phyloP scores from a whole-genome alignment of 257 asterid genomes.

The Solanum dulcamara region DNA sequence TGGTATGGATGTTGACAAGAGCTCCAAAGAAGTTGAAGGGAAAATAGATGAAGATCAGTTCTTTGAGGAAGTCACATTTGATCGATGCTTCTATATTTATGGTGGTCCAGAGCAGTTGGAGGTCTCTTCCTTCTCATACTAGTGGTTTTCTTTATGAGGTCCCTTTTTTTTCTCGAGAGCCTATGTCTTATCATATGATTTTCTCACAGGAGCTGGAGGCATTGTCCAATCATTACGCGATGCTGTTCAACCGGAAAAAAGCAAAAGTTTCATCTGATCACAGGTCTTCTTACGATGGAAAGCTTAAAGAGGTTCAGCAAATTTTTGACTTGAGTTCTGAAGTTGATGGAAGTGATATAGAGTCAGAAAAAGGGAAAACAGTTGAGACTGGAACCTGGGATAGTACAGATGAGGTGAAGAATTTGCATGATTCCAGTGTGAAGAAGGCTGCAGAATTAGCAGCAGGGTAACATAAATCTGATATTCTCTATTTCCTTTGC shows the following conservation, averaged over 20 bases:
- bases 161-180: background rate
- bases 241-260: conserved; percentile 75
- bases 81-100: conserved; percentile 89
- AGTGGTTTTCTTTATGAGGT: background rate
- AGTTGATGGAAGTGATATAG: conserved; percentile 40
- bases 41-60: conserved; percentile 55
- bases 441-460: conserved; percentile 96
- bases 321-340: conserved; percentile 62
- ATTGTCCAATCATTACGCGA: conserved; percentile 67
- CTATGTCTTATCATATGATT: background rate
- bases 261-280: conserved; percentile 71
- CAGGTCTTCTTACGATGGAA: conserved; percentile 69
- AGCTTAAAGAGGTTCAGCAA: conserved; percentile 73
- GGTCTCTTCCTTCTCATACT: conserved; percentile 29
- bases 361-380: conserved; percentile 74
- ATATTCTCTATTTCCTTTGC: no score
- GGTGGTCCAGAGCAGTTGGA: conserved; percentile 99
- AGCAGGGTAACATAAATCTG: conserved; percentile 47
- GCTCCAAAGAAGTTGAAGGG: conserved; percentile 29
- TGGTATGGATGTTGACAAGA: conserved; percentile 55
- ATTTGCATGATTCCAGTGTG: conserved; percentile 73
- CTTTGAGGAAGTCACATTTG: conserved; percentile 74
- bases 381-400: conserved; percentile 50
- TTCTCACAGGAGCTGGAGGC: conserved; percentile 84
- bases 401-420: conserved; percentile 44